Percentiles rank a stretch among this genome's conserved stretches.
These are phyloP conservation scores for Chaetothyriales sp. DNA, from an alignment of 2,329 filamentous ascomycete species.

Conservation along the genomic window DNA sequence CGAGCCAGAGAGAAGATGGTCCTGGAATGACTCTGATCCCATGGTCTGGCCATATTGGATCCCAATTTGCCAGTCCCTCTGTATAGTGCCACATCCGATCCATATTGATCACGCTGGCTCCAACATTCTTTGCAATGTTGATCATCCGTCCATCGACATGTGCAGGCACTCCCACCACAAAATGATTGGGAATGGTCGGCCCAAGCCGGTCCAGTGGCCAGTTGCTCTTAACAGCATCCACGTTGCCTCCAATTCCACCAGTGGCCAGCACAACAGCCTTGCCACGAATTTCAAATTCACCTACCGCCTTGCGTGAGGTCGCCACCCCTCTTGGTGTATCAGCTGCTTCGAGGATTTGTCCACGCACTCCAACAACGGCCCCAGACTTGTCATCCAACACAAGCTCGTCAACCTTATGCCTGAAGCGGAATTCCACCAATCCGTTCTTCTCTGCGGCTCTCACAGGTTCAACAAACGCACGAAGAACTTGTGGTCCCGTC, in stretches of 20 bases:
- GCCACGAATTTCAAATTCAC: conserved; percentile 39
- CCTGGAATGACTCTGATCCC: conserved; percentile 47
- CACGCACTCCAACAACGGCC: conserved; percentile 38
- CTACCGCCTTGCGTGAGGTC: conserved; percentile 32
- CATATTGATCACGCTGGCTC: conserved; percentile 43
- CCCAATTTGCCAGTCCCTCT: conserved; percentile 47
- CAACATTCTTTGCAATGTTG: conserved; percentile 37
- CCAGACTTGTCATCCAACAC: conserved; percentile 37
- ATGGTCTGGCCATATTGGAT: conserved; percentile 46
- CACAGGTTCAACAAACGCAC: conserved; percentile 43
- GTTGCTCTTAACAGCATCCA: conserved; percentile 42
- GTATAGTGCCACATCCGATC: conserved; percentile 55
- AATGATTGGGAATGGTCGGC: conserved; percentile 38
- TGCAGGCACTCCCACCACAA: conserved; percentile 46
- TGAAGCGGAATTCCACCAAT: conserved; percentile 39
- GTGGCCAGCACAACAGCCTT: conserved; percentile 41
- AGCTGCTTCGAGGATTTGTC: conserved; percentile 38
- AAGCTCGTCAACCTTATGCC: conserved; percentile 43
- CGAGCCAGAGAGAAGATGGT: conserved; percentile 48
- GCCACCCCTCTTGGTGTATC: conserved; percentile 37
- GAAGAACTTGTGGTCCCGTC: conserved; percentile 44
- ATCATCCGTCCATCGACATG: conserved; percentile 53
- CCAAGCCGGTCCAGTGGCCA: conserved; percentile 46
- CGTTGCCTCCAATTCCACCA: conserved; percentile 46
- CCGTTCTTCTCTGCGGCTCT: conserved; percentile 37